These are phyloP conservation scores for Nevesoporus exiguus DNA, from an alignment of 768 basidiomycete species.

Conservation along the genomic window DNA sequence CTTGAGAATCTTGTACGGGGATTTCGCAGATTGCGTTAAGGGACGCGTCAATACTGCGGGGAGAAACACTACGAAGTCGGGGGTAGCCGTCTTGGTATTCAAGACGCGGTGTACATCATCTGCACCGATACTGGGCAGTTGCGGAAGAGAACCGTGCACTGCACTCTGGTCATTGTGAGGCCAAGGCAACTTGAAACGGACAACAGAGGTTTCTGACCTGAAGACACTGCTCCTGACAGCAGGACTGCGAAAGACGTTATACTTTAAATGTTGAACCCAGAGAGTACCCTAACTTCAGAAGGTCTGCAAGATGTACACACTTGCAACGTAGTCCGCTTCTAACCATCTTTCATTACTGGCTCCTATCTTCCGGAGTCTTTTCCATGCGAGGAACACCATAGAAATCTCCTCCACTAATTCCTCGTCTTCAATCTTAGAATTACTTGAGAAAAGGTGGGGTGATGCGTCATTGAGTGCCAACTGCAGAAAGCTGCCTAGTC, in stretches of 20 bases:
- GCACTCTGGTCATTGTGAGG: constrained; percentile 35
- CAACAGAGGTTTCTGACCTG: constrained; percentile 33
- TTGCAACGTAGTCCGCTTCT: constrained; percentile 53
- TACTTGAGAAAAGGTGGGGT: constrained; percentile 40
- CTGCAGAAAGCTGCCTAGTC: constrained; percentile 24
- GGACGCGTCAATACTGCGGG: constrained; percentile 36
- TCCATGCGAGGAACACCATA: constrained; percentile 44
- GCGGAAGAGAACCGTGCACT: constrained; percentile 48
- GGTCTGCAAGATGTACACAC: constrained; percentile 40
- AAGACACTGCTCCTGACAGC: constrained; percentile 41
- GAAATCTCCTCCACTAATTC: constrained; percentile 38
- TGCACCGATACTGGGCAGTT: constrained; percentile 33
- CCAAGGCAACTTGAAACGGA: not conserved
- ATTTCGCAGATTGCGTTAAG: constrained; percentile 43
- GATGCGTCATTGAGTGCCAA: constrained; percentile 32
- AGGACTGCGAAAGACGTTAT: constrained; percentile 47
- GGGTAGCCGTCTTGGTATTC: constrained; percentile 44
- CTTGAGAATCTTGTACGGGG: constrained; percentile 47
- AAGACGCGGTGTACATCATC: constrained; percentile 37
- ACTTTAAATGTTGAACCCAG: constrained; percentile 36
- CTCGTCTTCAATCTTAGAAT: constrained; percentile 14
- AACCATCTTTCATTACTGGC: constrained; percentile 45
- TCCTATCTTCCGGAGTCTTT: constrained; percentile 41
- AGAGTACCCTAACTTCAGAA: not conserved
- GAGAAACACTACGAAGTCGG: constrained; percentile 50